Conservation (phyloP, 208 protist species). For the Strigomonas culicis region DNA sequence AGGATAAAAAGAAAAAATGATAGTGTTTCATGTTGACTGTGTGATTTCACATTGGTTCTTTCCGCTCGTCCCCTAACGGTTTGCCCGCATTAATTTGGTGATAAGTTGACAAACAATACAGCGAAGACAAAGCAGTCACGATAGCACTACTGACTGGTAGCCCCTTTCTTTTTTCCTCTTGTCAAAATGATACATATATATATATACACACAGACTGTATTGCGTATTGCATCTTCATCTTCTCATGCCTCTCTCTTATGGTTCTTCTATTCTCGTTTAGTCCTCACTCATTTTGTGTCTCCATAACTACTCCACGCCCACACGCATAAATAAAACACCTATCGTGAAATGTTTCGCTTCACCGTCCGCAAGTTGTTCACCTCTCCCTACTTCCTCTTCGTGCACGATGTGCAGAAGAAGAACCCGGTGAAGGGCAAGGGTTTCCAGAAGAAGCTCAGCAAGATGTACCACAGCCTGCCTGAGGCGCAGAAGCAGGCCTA, state of each 20-base stretch:
- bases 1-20: slow-evolving; percentile 12
- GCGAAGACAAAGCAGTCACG: not conserved
- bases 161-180: slow-evolving; percentile 8
- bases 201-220: not conserved
- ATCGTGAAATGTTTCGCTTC: slow-evolving; percentile 8
- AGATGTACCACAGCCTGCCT: too few relatives aligned
- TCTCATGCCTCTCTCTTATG: not conserved
- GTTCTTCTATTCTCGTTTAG: not conserved
- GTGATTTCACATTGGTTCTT: not conserved
- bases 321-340: too few relatives aligned
- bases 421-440: slow-evolving; percentile 2
- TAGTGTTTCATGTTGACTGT: not conserved
- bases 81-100: not conserved
- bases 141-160: not conserved
- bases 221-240: not conserved
- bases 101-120: not conserved
- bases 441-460: too few relatives aligned
- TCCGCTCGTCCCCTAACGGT: not conserved
- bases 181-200: slow-evolving; percentile 8
- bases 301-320: not conserved
- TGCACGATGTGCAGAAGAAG: slow-evolving; percentile 2
- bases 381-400: slow-evolving; percentile 8
- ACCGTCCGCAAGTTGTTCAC: not conserved
- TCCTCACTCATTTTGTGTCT: not conserved
- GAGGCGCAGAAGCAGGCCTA: too few relatives aligned